Conservation (phyloP, 768 basidiomycete species). For the Lactifluus volemus region DNA sequence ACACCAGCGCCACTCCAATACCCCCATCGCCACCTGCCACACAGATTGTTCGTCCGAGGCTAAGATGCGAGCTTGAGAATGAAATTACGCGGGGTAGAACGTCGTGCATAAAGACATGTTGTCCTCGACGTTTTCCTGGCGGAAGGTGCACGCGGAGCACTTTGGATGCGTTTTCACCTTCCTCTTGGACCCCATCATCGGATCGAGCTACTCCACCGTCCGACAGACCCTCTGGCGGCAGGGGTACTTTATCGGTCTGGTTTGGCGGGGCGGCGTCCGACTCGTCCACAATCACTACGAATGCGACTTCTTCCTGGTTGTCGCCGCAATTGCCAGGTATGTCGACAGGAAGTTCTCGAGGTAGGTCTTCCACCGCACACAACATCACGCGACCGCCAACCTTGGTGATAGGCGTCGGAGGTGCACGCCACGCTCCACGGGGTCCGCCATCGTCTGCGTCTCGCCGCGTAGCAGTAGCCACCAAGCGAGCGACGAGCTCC, state of each 20-base stretch:
- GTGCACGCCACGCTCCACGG: slow-evolving; percentile 9
- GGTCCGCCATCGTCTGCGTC: not conserved
- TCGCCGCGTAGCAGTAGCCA: not conserved
- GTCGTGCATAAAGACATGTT: slow-evolving; percentile 37
- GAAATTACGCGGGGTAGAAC: slow-evolving; percentile 41
- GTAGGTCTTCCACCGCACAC: slow-evolving; percentile 28
- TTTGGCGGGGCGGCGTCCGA: not conserved
- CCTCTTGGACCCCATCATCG: not conserved
- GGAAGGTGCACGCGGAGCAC: slow-evolving; percentile 25
- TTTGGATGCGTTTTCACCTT: not conserved
- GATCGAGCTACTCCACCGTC: not conserved
- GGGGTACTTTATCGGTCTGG: not conserved
- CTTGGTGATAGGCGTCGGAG: slow-evolving; percentile 28
- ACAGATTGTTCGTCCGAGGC: slow-evolving; percentile 35
- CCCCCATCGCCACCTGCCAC: slow-evolving; percentile 52
- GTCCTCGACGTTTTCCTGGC: slow-evolving; percentile 44
- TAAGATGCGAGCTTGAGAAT: slow-evolving; percentile 38
- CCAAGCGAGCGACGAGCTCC: slow-evolving; percentile 30
- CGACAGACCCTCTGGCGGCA: not conserved
- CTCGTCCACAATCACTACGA: slow-evolving; percentile 25
- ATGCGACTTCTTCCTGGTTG: slow-evolving; percentile 18
- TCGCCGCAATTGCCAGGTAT: not conserved
- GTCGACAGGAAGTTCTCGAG: slow-evolving; percentile 4
- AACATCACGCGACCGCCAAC: slow-evolving; percentile 37
- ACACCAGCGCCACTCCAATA: slow-evolving; percentile 53